Evolutionary conservation across 1,139 yeast species (phyloP).

Genomic region (Saccharomyces hybrid): DNA sequence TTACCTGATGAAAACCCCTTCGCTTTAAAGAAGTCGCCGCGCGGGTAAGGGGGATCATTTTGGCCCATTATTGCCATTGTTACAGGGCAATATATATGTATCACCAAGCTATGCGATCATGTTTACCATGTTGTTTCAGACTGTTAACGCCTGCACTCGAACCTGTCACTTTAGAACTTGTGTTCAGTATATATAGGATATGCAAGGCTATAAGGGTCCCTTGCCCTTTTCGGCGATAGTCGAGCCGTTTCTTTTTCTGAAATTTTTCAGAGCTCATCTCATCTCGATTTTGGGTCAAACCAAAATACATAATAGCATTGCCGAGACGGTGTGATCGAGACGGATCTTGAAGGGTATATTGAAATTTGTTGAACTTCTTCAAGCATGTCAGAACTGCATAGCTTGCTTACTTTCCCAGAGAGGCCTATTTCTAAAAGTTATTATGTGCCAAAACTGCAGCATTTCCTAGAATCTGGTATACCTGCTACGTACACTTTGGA

Average conservation of each 20-base stretch:
- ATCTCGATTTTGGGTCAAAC: neutral
- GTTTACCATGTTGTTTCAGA: neutral
- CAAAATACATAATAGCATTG: neutral
- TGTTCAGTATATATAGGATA: neutral
- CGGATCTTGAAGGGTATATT: neutral
- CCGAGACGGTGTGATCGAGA: neutral
- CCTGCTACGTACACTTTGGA: constrained; percentile 80
- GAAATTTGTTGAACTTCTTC: neutral
- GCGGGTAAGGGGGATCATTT: neutral
- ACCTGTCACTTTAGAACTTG: neutral
- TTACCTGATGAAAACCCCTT: neutral
- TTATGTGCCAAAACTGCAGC: constrained; percentile 41
- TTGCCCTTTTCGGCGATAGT: neutral
- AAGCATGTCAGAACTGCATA: constrained; percentile 65
- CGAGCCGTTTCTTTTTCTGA: neutral
- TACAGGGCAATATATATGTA: neutral
- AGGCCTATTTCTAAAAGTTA: constrained; percentile 47
- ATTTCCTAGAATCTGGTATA: constrained; percentile 51
- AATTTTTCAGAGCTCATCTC: neutral
- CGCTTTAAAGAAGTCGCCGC: neutral
- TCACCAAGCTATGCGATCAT: neutral
- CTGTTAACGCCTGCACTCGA: neutral
- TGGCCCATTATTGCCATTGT: neutral
- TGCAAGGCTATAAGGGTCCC: neutral
- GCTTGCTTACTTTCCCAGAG: constrained; percentile 47